Percentiles rank a stretch among this genome's conserved stretches.
Evolutionary conservation across 2,329 filamentous ascomycete species (phyloP).

Genomic region (Curvularia lunata): DNA sequence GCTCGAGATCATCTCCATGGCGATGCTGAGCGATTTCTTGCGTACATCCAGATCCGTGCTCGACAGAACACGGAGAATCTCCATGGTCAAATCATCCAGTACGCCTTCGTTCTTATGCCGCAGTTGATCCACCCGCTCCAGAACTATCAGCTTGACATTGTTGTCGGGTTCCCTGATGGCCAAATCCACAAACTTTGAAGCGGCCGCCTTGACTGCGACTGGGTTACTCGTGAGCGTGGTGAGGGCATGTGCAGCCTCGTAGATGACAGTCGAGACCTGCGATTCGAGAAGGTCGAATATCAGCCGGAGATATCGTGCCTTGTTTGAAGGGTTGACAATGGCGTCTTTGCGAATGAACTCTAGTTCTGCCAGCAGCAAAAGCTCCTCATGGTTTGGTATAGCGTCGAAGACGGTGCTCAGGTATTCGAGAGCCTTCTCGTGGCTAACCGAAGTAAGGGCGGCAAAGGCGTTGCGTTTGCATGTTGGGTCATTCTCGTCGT

Average conservation of each 20-base stretch:
- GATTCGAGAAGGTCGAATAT: slow-evolving; percentile 98
- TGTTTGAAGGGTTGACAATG: slow-evolving; percentile 92
- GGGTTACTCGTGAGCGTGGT: slow-evolving; percentile 95
- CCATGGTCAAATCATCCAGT: slow-evolving; percentile 93
- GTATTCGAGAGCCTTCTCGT: slow-evolving; percentile 89
- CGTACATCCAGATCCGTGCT: slow-evolving; percentile 96
- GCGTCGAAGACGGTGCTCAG: slow-evolving; percentile 89
- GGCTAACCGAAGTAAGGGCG: slow-evolving; percentile 86
- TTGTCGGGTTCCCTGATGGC: slow-evolving; percentile 98
- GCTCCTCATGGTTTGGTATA: slow-evolving; percentile 91
- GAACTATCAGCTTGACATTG: slow-evolving; percentile 97
- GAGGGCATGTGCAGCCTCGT: slow-evolving; percentile 94
- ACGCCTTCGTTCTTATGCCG: slow-evolving; percentile 88
- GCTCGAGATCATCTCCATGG: slow-evolving; percentile 97
- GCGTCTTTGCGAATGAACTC: slow-evolving; percentile 99
- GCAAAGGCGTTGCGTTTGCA: slow-evolving; percentile 99
- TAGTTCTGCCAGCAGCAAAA: slow-evolving; percentile 89
- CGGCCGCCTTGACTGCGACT: slow-evolving; percentile 95
- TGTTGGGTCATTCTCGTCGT: slow-evolving; percentile 88
- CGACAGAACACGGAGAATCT: slow-evolving; percentile 91
- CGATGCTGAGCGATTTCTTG: slow-evolving; percentile 86
- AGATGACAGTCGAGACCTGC: slow-evolving; percentile 90
- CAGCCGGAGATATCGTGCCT: slow-evolving; percentile 89
- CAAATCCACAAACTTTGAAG: slow-evolving; percentile 93
- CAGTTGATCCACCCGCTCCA: slow-evolving; percentile 89